phyloP scores from a whole-genome alignment of 2,329 filamentous ascomycete species.

The Orbilia blumenaviensis region DNA sequence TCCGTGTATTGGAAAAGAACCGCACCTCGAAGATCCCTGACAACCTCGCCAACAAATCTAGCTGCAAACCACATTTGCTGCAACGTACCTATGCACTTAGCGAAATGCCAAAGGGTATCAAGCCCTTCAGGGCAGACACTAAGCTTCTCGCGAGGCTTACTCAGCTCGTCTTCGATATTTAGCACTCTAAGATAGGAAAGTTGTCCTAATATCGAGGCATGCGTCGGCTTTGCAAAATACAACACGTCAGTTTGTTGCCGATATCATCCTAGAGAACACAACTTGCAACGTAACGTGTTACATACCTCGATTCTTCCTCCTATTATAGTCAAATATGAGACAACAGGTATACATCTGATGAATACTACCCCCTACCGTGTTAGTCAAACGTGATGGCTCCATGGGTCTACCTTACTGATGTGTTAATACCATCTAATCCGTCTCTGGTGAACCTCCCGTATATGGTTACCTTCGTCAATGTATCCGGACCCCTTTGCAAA shows the following conservation, averaged over 20 bases:
- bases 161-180: conserved; percentile 14
- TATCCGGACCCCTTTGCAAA: neutral
- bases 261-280: neutral
- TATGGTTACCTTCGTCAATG: conserved; percentile 32
- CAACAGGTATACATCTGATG: conserved; percentile 25
- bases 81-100: neutral
- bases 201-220: conserved; percentile 4
- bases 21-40: conserved; percentile 6
- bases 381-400: neutral
- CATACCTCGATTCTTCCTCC: conserved; percentile 25
- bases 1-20: neutral
- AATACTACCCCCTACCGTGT: conserved; percentile 6
- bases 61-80: conserved; percentile 33
- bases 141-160: neutral
- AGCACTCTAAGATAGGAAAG: conserved; percentile 12
- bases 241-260: neutral
- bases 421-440: conserved; percentile 22
- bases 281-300: neutral
- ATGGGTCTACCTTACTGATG: neutral
- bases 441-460: conserved; percentile 40
- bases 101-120: conserved; percentile 26
- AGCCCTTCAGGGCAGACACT: neutral
- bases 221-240: conserved; percentile 3
- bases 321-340: conserved; percentile 27
- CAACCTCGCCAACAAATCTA: conserved; percentile 29